A percentile compares a stretch with the other conserved stretches of the same genome.
Evolutionary conservation across 2,329 filamentous ascomycete species (phyloP).

Genomic region (Ceratocystis huliohia): DNA sequence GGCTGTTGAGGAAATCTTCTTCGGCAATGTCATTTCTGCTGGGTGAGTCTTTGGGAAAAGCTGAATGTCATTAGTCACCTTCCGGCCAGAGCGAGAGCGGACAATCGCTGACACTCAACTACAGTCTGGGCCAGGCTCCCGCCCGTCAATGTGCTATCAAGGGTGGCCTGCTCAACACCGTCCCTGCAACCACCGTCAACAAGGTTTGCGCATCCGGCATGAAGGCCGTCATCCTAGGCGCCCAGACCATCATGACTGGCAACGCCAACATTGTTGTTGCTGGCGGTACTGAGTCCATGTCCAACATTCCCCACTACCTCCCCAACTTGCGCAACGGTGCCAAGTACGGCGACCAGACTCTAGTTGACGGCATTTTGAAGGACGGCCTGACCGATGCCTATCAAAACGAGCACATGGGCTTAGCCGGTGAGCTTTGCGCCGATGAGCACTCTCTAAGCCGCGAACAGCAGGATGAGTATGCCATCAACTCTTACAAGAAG

Average conservation of each 20-base stretch:
- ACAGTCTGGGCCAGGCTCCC: conserved; percentile 85
- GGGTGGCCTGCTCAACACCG: conserved; percentile 68
- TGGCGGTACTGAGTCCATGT: conserved; percentile 96
- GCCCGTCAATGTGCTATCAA: conserved; percentile 86
- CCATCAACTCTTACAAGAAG: conserved; percentile 88
- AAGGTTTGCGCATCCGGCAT: conserved; percentile 95
- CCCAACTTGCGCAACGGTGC: conserved; percentile 72
- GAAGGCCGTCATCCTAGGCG: conserved; percentile 88
- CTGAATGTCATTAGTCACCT: neutral
- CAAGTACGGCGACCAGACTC: conserved; percentile 83
- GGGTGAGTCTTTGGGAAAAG: conserved; percentile 45
- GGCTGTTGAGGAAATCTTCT: conserved; percentile 91
- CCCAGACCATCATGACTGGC: conserved; percentile 94
- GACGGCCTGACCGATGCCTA: conserved; percentile 92
- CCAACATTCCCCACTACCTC: conserved; percentile 92
- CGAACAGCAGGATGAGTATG: conserved; percentile 87
- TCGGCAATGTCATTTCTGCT: conserved; percentile 94
- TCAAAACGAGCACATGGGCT: conserved; percentile 93
- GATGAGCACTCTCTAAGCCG: conserved; percentile 68
- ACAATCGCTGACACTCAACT: conserved; percentile 16
- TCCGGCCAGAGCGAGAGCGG: conserved; percentile 22
- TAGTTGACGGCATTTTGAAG: conserved; percentile 85
- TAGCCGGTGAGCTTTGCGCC: conserved; percentile 85
- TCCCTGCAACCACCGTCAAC: conserved; percentile 87
- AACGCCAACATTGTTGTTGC: conserved; percentile 88